These are phyloP conservation scores for Leishmania braziliensis DNA, from an alignment of 208 protist species.

Conservation along the genomic window DNA sequence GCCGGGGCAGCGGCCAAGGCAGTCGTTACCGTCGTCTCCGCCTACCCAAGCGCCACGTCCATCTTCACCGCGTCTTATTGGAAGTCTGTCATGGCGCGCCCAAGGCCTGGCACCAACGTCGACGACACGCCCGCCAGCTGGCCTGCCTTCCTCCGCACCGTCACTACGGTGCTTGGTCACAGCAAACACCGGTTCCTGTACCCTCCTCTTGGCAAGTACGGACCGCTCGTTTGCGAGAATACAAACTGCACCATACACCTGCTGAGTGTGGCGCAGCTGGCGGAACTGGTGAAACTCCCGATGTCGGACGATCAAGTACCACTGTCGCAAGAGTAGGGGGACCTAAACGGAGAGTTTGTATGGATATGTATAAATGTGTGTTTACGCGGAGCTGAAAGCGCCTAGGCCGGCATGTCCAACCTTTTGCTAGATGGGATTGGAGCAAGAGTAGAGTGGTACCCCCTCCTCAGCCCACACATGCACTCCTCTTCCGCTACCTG, in stretches of 20 bases:
- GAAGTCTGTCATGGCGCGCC: constrained; percentile 1
- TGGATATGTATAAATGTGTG: neutral
- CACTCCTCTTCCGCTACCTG: neutral
- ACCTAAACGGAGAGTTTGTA: neutral
- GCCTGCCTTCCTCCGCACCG: neutral
- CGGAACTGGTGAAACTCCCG: constrained; percentile 1
- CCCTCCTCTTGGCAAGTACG: constrained; percentile 7
- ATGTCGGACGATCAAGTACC: neutral
- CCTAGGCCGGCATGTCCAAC: neutral
- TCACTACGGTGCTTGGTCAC: neutral
- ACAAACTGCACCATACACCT: neutral
- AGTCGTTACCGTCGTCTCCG: neutral
- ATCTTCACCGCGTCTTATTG: constrained; percentile 19
- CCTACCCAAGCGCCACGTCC: constrained; percentile 11
- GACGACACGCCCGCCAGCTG: neutral
- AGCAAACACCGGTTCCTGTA: constrained; percentile 7
- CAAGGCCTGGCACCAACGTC: constrained; percentile 3
- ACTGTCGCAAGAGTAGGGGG: neutral
- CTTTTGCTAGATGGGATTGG: neutral
- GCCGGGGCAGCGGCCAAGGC: constrained; percentile 2
- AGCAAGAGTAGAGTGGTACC: neutral
- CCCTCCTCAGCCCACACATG: neutral
- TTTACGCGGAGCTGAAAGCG: neutral
- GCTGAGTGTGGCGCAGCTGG: neutral
- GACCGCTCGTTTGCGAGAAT: constrained; percentile 16